These are phyloP conservation scores for Aspergillus sp. DNA, from an alignment of 2,329 filamentous ascomycete species.

Conservation along the genomic window DNA sequence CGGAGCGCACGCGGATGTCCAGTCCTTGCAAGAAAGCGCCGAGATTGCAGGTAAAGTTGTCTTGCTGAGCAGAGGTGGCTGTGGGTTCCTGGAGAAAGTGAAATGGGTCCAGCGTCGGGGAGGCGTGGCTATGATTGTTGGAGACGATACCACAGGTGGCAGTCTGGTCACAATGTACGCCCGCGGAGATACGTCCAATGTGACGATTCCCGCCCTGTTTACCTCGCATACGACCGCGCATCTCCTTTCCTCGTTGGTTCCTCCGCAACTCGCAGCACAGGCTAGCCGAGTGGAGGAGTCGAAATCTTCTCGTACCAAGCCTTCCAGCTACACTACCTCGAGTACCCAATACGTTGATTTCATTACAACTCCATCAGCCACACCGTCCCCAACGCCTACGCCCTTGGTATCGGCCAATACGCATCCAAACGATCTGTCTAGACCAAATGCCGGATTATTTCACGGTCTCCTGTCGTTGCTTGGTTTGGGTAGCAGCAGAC, in stretches of 20 bases:
- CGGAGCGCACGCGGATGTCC: conserved; percentile 71
- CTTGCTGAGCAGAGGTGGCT: conserved; percentile 82
- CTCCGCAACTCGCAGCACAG: conserved; percentile 57
- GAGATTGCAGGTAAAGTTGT: conserved; percentile 93
- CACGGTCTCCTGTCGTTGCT: conserved; percentile 38
- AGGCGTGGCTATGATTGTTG: conserved; percentile 82
- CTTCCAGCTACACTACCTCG: conserved; percentile 14
- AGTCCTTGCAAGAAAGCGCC: conserved; percentile 80
- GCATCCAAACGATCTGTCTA: conserved; percentile 8
- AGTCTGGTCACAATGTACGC: conserved; percentile 96
- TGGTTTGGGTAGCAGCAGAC: conserved; percentile 30
- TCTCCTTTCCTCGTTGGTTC: conserved; percentile 77
- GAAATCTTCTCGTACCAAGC: conserved; percentile 42
- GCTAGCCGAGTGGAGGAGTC: conserved; percentile 52
- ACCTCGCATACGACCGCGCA: conserved; percentile 93
- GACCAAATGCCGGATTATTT: conserved; percentile 29
- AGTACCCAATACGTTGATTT: conserved; percentile 14
- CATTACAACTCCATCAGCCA: conserved; percentile 22
- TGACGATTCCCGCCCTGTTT: conserved; percentile 89
- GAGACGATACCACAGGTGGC: conserved; percentile 82
- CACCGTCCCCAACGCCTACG: conserved; percentile 26
- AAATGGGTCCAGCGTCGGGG: conserved; percentile 93
- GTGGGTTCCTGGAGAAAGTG: conserved; percentile 92
- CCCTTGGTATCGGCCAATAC: conserved; percentile 11
- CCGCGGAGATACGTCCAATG: conserved; percentile 88